Evolutionary conservation across 2,329 filamentous ascomycete genomes (phyloP).

Genomic region (Colletotrichum orbiculare): DNA sequence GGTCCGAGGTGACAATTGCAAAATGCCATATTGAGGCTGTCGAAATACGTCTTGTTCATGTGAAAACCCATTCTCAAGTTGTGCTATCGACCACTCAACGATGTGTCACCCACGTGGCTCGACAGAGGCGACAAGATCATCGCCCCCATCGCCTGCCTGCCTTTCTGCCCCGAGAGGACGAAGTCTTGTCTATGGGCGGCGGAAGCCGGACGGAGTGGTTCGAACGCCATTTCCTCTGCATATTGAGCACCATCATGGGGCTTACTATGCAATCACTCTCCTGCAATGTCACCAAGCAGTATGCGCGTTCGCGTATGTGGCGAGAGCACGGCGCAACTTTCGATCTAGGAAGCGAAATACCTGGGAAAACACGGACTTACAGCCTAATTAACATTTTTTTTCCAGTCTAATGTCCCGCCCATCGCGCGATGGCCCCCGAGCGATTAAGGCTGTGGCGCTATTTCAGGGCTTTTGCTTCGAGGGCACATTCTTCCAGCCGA

Average conservation of each 20-base stretch:
- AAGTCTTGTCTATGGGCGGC: no score
- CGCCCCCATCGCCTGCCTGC: no score
- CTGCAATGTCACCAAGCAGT: no score
- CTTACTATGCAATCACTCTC: no score
- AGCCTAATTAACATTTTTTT: no score
- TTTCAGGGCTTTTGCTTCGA: constrained; percentile 3
- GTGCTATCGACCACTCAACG: neutral
- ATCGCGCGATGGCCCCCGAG: neutral
- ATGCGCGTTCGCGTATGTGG: no score
- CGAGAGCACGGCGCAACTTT: neutral
- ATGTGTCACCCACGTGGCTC: no score
- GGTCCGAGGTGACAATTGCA: constrained; percentile 1
- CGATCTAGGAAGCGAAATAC: constrained; percentile 8
- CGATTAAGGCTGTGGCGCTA: constrained; percentile 3
- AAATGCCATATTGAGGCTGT: neutral
- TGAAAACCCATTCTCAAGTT: neutral
- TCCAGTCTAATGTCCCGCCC: neutral
- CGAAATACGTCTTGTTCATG: neutral
- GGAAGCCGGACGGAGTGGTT: no score
- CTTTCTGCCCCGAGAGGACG: no score
- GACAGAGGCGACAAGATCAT: no score
- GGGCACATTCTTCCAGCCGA: constrained; percentile 1
- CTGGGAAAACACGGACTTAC: neutral
- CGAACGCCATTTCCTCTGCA: no score
- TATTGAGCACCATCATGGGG: no score